Conservation (phyloP, 177 flowering plant genomes). For the Vitis hybrid region DNA sequence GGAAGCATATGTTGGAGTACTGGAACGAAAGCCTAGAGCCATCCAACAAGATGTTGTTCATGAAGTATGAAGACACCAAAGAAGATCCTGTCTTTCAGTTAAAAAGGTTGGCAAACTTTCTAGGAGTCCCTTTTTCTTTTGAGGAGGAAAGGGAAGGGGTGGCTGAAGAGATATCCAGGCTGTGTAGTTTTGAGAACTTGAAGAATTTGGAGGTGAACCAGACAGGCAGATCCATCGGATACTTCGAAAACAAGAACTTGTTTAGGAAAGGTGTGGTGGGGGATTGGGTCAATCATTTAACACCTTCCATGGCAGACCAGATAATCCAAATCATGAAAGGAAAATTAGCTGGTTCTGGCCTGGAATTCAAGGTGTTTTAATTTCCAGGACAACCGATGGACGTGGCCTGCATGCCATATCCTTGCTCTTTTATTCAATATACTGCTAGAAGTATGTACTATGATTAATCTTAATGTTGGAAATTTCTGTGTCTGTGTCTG, state of each 20-base stretch:
- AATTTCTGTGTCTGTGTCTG: too few species aligned
- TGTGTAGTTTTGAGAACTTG: slow-evolving; percentile 32
- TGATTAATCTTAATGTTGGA: too few species aligned
- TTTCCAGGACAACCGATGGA: too few species aligned
- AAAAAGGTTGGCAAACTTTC: slow-evolving; percentile 24
- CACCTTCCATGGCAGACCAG: slow-evolving; percentile 25
- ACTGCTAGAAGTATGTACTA: too few species aligned
- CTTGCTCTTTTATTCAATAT: too few species aligned
- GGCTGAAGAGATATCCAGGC: slow-evolving; percentile 19
- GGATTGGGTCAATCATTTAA: slow-evolving; percentile 33
- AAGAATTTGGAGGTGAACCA: slow-evolving; percentile 33
- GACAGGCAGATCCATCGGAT: slow-evolving; percentile 17
- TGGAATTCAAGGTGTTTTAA: slow-evolving; percentile 19
- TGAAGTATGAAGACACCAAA: slow-evolving; percentile 38
- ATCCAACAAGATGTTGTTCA: slow-evolving; percentile 30
- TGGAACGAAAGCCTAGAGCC: slow-evolving; percentile 32
- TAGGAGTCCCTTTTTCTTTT: slow-evolving; percentile 25
- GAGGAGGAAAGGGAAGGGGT: slow-evolving; percentile 31
- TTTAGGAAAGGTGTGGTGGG: slow-evolving; percentile 40
- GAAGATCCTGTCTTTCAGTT: slow-evolving; percentile 15
- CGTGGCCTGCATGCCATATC: too few species aligned
- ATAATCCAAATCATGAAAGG: slow-evolving; percentile 22
- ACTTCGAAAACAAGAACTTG: slow-evolving; percentile 27
- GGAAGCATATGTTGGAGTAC: slow-evolving; percentile 41
- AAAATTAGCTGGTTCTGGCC: slow-evolving; percentile 30